A percentile compares a stretch with the other conserved stretches of the same genome.
These are phyloP conservation scores for Elsinoe perseae DNA, from an alignment of 2,329 filamentous ascomycete species.

Conservation along the genomic window DNA sequence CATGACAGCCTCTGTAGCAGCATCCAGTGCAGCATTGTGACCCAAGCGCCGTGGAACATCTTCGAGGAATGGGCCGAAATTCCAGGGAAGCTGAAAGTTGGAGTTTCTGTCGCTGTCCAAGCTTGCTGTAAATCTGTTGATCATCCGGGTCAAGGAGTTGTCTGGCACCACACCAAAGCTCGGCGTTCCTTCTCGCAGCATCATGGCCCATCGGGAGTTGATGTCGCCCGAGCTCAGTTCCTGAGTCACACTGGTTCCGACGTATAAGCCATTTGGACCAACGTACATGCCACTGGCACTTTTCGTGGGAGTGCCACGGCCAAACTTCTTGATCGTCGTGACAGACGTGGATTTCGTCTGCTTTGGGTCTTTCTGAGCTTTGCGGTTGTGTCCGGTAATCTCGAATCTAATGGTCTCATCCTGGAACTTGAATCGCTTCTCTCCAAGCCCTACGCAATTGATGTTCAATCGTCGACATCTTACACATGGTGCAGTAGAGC, in stretches of 20 bases:
- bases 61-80: slow-evolving; percentile 14
- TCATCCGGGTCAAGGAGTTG: slow-evolving; percentile 1
- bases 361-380: neutral
- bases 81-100: slow-evolving; percentile 13
- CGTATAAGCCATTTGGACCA: too few species aligned
- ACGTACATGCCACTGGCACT: neutral
- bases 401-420: slow-evolving; percentile 11
- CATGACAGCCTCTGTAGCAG: slow-evolving; percentile 11
- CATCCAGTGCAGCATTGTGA: slow-evolving; percentile 15
- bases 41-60: slow-evolving; percentile 13
- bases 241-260: neutral
- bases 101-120: slow-evolving; percentile 2
- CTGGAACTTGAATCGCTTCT: slow-evolving; percentile 14
- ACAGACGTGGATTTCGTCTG: neutral
- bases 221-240: neutral
- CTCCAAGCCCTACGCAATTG: neutral
- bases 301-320: neutral
- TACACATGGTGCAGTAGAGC: neutral
- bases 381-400: neutral
- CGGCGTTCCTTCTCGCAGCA: neutral
- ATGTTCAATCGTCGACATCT: slow-evolving; percentile 12
- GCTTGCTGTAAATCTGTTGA: neutral
- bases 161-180: slow-evolving; percentile 4
- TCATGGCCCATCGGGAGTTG: neutral
- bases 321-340: too few species aligned